These are phyloP conservation scores for Fusarium sp. DNA, from an alignment of 2,329 filamentous ascomycete genomes.

Conservation along the genomic window DNA sequence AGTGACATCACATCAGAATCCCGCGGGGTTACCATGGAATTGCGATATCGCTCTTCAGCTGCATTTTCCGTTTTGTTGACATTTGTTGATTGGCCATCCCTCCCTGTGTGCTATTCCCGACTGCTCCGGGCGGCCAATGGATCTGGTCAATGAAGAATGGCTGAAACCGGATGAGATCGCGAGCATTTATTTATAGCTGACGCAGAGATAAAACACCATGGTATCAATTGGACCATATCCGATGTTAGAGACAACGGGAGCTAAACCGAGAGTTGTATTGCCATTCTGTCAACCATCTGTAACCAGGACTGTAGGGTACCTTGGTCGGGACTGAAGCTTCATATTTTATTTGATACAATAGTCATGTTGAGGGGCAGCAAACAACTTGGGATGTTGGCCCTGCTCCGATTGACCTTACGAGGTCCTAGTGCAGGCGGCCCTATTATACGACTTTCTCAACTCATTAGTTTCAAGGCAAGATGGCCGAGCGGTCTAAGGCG, in stretches of 20 bases:
- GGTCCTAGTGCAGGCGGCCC: fast-evolving
- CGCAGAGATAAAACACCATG: not conserved
- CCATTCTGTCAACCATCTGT: not conserved
- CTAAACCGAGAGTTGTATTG: too few relatives aligned
- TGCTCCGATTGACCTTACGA: not conserved
- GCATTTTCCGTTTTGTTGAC: not conserved
- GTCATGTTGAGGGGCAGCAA: not conserved
- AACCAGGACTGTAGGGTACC: not conserved
- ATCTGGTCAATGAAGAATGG: too few relatives aligned
- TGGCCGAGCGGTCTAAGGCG: conserved; percentile 37
- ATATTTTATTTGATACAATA: not conserved
- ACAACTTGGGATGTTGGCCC: too few relatives aligned
- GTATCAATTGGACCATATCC: not conserved
- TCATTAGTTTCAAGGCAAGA: not conserved
- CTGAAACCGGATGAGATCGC: not conserved
- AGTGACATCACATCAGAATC: conserved; percentile 17
- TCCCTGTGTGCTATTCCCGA: not conserved
- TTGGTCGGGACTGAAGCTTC: fast-evolving
- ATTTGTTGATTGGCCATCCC: not conserved
- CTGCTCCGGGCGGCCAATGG: not conserved
- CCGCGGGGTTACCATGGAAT: not conserved
- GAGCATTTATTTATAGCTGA: not conserved
- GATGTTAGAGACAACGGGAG: too few relatives aligned
- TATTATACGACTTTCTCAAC: not conserved
- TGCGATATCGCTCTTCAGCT: not conserved